These are phyloP conservation scores for Moricandia arvensis DNA, from an alignment of 345 rosid genomes.

Conservation along the genomic window DNA sequence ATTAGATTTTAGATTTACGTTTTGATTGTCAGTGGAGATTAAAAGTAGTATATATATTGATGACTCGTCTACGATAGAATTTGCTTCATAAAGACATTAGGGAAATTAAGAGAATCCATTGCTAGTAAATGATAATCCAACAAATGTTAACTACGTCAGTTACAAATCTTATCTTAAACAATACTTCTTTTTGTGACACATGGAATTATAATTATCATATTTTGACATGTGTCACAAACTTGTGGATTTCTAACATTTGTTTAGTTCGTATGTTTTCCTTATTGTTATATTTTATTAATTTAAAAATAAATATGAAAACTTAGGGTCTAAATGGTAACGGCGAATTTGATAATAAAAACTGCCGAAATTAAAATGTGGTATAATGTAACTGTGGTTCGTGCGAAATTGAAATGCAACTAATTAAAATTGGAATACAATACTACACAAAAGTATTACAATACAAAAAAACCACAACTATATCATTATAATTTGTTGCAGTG, in stretches of 20 bases:
- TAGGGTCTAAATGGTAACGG: too few species aligned
- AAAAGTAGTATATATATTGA: constrained; percentile 11
- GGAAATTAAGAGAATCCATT: constrained; percentile 9
- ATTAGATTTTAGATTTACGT: neutral
- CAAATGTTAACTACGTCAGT: neutral
- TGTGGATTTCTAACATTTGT: constrained; percentile 3
- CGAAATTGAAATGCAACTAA: too few species aligned
- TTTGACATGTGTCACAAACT: constrained; percentile 9
- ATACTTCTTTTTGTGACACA: neutral
- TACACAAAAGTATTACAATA: neutral
- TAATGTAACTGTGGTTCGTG: too few species aligned
- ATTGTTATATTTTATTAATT: neutral
- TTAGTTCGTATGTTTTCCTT: neutral
- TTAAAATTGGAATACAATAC: neutral
- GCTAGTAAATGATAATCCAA: neutral
- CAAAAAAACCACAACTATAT: neutral
- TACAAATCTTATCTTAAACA: constrained; percentile 12
- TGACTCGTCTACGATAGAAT: neutral
- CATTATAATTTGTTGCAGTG: neutral
- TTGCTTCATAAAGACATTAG: constrained; percentile 11
- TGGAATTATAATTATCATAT: neutral
- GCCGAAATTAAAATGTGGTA: too few species aligned
- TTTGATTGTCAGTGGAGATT: neutral
- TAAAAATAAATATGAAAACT: too few species aligned
- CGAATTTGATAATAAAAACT: too few species aligned